Conservation (phyloP, 139 green algal genomes). For the Picochlorum sp. region DNA sequence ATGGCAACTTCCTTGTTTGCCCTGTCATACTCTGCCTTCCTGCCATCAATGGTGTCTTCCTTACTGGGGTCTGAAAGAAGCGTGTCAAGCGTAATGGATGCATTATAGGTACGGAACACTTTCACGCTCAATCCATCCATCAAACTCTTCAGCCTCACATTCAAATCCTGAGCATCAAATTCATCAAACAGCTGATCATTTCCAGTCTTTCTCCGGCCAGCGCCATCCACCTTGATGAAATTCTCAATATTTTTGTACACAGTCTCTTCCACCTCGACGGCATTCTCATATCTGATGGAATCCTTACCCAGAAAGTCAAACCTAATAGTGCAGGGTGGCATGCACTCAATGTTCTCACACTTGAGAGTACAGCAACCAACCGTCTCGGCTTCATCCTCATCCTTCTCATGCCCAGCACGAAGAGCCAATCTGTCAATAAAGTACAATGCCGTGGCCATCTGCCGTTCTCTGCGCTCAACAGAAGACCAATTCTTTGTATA, state of each 20-base stretch:
- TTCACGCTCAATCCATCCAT: slow-evolving; percentile 96
- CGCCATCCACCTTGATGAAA: slow-evolving; percentile 44
- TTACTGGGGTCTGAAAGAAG: slow-evolving; percentile 50
- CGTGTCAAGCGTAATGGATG: slow-evolving; percentile 82
- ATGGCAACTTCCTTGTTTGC: slow-evolving; percentile 99
- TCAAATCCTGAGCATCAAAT: slow-evolving; percentile 85
- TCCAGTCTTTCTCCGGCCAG: slow-evolving; percentile 40
- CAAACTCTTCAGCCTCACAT: slow-evolving; percentile 87
- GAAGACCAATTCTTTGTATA: slow-evolving; percentile 47
- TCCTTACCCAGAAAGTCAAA: slow-evolving; percentile 99
- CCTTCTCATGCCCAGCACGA: slow-evolving; percentile 95
- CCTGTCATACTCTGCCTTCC: slow-evolving; percentile 80
- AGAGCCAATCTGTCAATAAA: slow-evolving; percentile 97
- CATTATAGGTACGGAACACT: slow-evolving; percentile 99
- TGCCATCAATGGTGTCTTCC: slow-evolving; percentile 37
- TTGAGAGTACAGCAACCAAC: slow-evolving; percentile 96
- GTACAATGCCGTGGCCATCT: slow-evolving; percentile 94
- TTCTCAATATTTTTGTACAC: slow-evolving; percentile 71
- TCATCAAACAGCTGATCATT: slow-evolving; percentile 88
- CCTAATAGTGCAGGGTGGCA: slow-evolving; percentile 63
- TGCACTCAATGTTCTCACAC: slow-evolving; percentile 76
- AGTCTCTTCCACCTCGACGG: slow-evolving; percentile 69
- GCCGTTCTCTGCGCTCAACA: slow-evolving; percentile 44
- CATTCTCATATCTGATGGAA: slow-evolving; percentile 95
- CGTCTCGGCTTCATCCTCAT: slow-evolving; percentile 99